Evolutionary conservation across 1,284 basidiomycete genomes (phyloP).

Genomic region (Microbotryum silenes-acaulis): DNA sequence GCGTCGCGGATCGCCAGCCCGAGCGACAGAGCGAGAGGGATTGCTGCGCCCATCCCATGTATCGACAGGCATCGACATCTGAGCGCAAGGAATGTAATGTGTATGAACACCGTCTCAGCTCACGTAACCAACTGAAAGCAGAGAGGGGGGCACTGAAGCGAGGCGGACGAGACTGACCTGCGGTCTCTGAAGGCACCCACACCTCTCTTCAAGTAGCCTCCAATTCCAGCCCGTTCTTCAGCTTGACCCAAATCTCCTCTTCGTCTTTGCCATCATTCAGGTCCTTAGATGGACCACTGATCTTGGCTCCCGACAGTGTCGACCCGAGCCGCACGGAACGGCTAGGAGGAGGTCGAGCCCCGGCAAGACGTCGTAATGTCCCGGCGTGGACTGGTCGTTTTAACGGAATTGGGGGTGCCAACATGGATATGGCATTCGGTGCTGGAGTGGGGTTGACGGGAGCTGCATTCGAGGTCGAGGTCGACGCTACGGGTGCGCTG

Average conservation of each 20-base stretch:
- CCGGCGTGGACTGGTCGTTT: slow-evolving; percentile 19
- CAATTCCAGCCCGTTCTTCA: slow-evolving; percentile 21
- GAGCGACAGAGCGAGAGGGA: slow-evolving; percentile 32
- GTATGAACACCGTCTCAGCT: neutral
- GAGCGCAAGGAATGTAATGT: neutral
- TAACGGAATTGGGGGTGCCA: neutral
- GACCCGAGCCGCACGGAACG: neutral
- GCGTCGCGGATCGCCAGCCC: slow-evolving; percentile 33
- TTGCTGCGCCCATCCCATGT: slow-evolving; percentile 34
- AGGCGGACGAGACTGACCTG: slow-evolving; percentile 21
- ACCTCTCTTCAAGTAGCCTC: slow-evolving; percentile 31
- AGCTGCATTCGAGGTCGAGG: no score
- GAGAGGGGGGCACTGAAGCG: neutral
- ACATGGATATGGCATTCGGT: no score
- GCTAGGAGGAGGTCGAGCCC: slow-evolving; percentile 5
- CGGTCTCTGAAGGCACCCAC: slow-evolving; percentile 29
- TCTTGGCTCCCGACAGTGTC: slow-evolving; percentile 16
- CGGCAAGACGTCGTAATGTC: slow-evolving; percentile 17
- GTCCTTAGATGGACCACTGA: slow-evolving; percentile 27
- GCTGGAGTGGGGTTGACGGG: no score
- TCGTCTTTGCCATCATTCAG: slow-evolving; percentile 7
- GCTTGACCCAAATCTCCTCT: slow-evolving; percentile 32
- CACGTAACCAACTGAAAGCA: neutral
- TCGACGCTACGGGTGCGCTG: no score
- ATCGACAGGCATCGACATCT: slow-evolving; percentile 25